Conservation (phyloP, 2,329 filamentous ascomycete species). For the Hypomyces perniciosus region DNA sequence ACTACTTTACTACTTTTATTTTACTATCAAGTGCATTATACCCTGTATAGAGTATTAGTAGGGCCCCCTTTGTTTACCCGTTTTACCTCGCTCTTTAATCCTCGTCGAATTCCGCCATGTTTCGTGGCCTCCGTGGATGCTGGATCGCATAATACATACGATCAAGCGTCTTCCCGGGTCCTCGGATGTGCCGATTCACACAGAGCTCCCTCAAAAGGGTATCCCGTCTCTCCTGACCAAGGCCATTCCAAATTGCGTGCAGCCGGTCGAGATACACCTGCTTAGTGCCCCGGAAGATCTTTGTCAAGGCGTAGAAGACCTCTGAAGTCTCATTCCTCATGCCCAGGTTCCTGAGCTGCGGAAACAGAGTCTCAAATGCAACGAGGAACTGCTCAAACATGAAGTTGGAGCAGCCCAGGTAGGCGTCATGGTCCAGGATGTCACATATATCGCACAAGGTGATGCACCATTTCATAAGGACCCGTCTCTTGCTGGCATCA, state of each 20-base stretch:
- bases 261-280: slow-evolving; percentile 13
- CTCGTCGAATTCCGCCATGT: not conserved
- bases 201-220: slow-evolving; percentile 16
- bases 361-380: slow-evolving; percentile 21
- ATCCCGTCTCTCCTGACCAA: slow-evolving; percentile 17
- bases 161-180: slow-evolving; percentile 13
- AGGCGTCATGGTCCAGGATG: slow-evolving; percentile 21
- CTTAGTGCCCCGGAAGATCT: slow-evolving; percentile 17
- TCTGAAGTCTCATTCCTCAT: not conserved
- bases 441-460: slow-evolving; percentile 21
- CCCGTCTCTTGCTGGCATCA: not conserved
- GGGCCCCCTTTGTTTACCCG: too few species aligned
- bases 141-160: slow-evolving; percentile 19
- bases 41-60: too few species aligned
- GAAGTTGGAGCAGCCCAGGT: slow-evolving; percentile 22
- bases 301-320: slow-evolving; percentile 7
- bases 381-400: slow-evolving; percentile 20
- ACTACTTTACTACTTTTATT: too few species aligned
- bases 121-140: slow-evolving; percentile 3
- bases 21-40: too few species aligned
- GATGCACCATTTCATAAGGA: slow-evolving; percentile 13
- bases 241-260: slow-evolving; percentile 18
- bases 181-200: slow-evolving; percentile 11
- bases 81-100: not conserved
- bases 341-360: slow-evolving; percentile 13